Percentiles rank a stretch among this genome's conserved stretches.
These are phyloP conservation scores for Ascoidea asiatica DNA, from an alignment of 805 yeast genomes.

Conservation along the genomic window DNA sequence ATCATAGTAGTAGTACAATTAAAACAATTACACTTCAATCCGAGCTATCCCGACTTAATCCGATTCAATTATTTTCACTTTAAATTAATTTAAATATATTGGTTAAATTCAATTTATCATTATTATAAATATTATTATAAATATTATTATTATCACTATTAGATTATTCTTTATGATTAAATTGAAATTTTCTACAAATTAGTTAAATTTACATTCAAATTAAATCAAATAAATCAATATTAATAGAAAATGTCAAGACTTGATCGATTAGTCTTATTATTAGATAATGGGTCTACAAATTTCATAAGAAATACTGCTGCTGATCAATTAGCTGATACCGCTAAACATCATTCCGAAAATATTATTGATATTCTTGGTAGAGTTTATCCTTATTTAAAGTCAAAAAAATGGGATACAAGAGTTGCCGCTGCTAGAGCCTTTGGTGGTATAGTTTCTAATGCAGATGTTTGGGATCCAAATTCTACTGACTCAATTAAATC, in stretches of 20 bases:
- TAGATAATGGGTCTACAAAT: slow-evolving; percentile 92
- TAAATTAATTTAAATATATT: no score
- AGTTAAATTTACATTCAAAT: no score
- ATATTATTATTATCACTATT: no score
- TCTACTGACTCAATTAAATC: slow-evolving; percentile 19
- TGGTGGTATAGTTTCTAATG: slow-evolving; percentile 80
- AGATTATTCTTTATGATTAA: no score
- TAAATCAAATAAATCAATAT: background rate
- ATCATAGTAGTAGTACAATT: no score
- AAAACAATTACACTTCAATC: no score
- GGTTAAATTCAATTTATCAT: no score
- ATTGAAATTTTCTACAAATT: no score
- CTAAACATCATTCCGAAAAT: slow-evolving; percentile 91
- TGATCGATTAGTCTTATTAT: slow-evolving; percentile 30
- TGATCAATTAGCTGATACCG: slow-evolving; percentile 88
- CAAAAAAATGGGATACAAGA: slow-evolving; percentile 91
- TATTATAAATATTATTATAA: no score
- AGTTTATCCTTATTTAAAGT: slow-evolving; percentile 77
- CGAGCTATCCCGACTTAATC: no score
- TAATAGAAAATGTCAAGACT: slow-evolving; percentile 21
- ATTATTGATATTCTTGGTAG: slow-evolving; percentile 69
- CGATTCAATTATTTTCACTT: no score
- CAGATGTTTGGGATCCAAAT: slow-evolving; percentile 79
- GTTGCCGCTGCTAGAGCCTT: slow-evolving; percentile 89
- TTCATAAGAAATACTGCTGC: slow-evolving; percentile 94